These are phyloP conservation scores for Penicillium odoratum DNA, from an alignment of 495 filamentous ascomycete species.

Conservation along the genomic window DNA sequence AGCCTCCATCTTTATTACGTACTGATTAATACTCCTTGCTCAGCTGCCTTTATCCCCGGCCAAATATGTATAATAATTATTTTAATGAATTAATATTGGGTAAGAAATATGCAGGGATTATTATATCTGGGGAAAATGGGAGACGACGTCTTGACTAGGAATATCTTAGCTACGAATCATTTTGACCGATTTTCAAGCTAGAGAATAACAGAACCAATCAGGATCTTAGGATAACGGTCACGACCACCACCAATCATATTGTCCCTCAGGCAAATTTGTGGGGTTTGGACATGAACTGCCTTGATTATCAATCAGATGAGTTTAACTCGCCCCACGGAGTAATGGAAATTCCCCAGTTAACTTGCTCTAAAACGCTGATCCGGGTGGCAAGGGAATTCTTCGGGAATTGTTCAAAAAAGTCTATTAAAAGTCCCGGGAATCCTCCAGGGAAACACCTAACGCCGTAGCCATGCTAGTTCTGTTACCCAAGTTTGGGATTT, in stretches of 20 bases:
- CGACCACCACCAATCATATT: conserved; percentile 15
- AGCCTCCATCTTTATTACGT: conserved; percentile 28
- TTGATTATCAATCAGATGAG: conserved; percentile 4
- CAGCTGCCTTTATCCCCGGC: background rate
- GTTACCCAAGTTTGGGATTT: background rate
- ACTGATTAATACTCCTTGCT: conserved; percentile 14
- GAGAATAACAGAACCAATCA: conserved; percentile 17
- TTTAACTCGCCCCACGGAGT: conserved; percentile 15
- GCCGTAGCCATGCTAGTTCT: conserved; percentile 3
- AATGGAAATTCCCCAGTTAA: conserved; percentile 1
- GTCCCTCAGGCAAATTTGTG: too few species aligned
- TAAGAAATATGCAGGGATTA: background rate
- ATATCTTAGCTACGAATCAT: background rate
- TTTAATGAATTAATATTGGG: too few species aligned
- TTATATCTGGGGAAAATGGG: background rate
- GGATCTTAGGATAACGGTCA: conserved; percentile 15
- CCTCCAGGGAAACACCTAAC: conserved; percentile 16
- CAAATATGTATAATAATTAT: too few species aligned
- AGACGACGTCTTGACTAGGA: background rate
- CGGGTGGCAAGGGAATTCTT: conserved; percentile 4
- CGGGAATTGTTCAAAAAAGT: conserved; percentile 7
- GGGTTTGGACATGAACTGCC: background rate
- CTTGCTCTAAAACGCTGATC: conserved; percentile 8
- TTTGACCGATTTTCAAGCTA: background rate
- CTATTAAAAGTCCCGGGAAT: conserved; percentile 9